phyloP scores from a whole-genome alignment of 305 asterid genomes.

The Lippia alba region DNA sequence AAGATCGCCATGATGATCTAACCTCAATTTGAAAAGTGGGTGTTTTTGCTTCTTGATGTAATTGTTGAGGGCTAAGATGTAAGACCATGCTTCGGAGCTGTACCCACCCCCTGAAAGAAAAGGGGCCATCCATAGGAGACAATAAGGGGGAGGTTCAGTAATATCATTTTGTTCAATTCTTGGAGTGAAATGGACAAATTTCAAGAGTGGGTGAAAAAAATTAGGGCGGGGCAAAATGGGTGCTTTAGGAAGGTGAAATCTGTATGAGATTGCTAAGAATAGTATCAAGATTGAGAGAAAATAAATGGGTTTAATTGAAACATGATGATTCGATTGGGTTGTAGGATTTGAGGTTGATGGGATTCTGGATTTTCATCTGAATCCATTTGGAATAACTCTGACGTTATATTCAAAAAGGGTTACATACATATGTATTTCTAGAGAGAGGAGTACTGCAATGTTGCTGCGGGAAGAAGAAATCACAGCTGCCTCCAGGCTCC shows the following conservation, averaged over 20 bases:
- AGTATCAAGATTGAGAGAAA: constrained; percentile 51
- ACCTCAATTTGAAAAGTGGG: constrained; percentile 58
- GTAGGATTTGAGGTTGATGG: constrained; percentile 22
- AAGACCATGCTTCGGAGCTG: constrained; percentile 95
- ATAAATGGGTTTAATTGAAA: constrained; percentile 44
- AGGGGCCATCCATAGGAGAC: constrained; percentile 93
- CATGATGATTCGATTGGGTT: constrained; percentile 21
- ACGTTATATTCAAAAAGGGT: constrained; percentile 5
- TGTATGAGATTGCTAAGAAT: constrained; percentile 53
- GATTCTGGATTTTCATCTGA: constrained; percentile 42
- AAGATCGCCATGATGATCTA: constrained; percentile 77
- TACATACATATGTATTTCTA: neutral
- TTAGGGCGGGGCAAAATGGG: constrained; percentile 30
- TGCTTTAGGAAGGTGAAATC: constrained; percentile 37
- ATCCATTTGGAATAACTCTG: constrained; percentile 32
- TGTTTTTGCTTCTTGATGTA: constrained; percentile 43
- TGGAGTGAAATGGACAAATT: constrained; percentile 32
- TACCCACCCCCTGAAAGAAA: constrained; percentile 91
- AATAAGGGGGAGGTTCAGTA: constrained; percentile 50
- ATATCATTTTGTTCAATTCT: constrained; percentile 7
- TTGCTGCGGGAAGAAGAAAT: constrained; percentile 5
- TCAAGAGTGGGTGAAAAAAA: constrained; percentile 28
- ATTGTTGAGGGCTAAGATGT: constrained; percentile 57
- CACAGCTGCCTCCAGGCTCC: neutral
- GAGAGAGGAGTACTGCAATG: constrained; percentile 23